phyloP scores from a whole-genome alignment of 164 flowering plant species.

The Macadamia tetraphylla region DNA sequence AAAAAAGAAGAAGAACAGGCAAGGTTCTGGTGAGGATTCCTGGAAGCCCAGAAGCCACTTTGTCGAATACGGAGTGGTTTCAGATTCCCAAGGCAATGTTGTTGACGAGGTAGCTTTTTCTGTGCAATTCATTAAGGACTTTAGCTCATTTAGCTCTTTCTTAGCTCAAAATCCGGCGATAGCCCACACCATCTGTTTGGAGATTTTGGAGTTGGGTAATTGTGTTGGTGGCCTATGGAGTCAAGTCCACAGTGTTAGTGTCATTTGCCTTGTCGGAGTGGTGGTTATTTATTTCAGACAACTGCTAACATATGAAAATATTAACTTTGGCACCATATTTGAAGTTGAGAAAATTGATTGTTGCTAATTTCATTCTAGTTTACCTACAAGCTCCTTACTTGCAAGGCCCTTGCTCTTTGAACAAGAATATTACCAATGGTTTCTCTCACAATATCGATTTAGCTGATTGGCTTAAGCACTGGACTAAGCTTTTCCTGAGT shows the following conservation, averaged over 20 bases:
- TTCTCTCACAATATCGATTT: background rate
- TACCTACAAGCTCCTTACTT: too few relatives aligned
- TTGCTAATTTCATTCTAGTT: background rate
- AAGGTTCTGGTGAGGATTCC: constrained; percentile 4
- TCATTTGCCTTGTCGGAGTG: too few relatives aligned
- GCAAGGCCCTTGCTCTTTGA: background rate
- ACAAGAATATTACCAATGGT: background rate
- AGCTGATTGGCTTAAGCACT: background rate
- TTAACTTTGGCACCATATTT: too few relatives aligned
- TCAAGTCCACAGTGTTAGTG: too few relatives aligned
- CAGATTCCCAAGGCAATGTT: constrained; percentile 53
- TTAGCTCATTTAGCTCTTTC: background rate
- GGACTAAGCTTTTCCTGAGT: background rate
- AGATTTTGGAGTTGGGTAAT: background rate
- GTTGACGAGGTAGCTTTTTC: constrained; percentile 65
- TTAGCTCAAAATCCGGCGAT: background rate
- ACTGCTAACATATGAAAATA: too few relatives aligned
- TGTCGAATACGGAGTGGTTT: constrained; percentile 82
- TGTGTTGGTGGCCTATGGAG: background rate
- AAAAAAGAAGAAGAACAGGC: constrained; percentile 33
- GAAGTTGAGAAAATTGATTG: too few relatives aligned
- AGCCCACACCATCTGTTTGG: background rate
- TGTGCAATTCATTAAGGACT: background rate
- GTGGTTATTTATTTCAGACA: too few relatives aligned
- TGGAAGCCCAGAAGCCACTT: constrained; percentile 85